Evolutionary conservation across 257 asterid genomes (phyloP), one percentile per base, ranked within the genome.

Genomic region (Solanum pimpinellifolium): DNA sequence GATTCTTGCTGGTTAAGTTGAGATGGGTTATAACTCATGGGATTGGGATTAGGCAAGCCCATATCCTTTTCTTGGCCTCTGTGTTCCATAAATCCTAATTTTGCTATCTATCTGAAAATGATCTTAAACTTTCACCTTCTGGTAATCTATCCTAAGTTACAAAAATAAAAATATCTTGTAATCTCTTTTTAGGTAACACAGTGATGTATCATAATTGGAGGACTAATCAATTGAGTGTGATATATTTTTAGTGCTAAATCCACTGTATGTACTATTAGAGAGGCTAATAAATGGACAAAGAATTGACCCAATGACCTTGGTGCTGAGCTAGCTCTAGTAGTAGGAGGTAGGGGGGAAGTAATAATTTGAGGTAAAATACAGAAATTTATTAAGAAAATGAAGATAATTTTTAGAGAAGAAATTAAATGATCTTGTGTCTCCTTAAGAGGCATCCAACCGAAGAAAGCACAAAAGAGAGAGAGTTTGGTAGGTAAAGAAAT

Each of bases 31-130:
- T 66, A 89, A 39, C 78, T 70, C 37, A 86, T 33, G 1, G 89
- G 90, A 76, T 78, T 88, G 33, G 92, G 90, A 76, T 78, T 88
- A 31, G 92, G 90, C 29, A 87, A 59, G 41, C 89, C 82, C 25
- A 87, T 49, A 69, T 88, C 90, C 77, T 88, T 91, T 44, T 88
- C 91, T 88, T 85, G 89, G 46, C 87, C 91, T 84, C 93, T 88
- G 21, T 89, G 89, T 41, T 95, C 97, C 97, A 95, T 91, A 77
- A 66, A 72, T 80, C 49, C 47, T 62, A 44, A 62, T 31, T 70
- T 69, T 70, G 44, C 77, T 70, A 69, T 78, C 10, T 33, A 33
- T 33, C 35, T 3, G 37, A 86, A 47, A 85, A 49, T 59, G 68
- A 85, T 42, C 87, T 87, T 84, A 29, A 56, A 44, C 70, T 74